Conservation (phyloP, 2,329 filamentous ascomycete genomes). For the Sporothrix variecibatus region DNA sequence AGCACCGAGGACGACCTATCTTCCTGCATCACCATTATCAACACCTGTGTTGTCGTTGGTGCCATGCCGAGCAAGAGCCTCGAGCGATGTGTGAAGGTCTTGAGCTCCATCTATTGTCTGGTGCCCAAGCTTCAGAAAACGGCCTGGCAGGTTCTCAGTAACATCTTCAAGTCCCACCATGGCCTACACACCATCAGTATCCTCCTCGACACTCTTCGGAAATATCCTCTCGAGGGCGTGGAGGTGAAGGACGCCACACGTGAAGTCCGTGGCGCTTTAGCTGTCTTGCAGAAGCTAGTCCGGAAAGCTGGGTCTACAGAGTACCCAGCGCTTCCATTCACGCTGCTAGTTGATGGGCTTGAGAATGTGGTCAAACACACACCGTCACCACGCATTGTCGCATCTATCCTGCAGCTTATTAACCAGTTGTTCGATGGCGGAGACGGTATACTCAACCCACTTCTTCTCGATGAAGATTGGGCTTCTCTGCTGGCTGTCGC, state of each 20-base stretch:
- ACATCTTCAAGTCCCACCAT: constrained; percentile 72
- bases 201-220: constrained; percentile 62
- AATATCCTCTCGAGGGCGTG: constrained; percentile 47
- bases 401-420: constrained; percentile 53
- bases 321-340: constrained; percentile 61
- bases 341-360: constrained; percentile 60
- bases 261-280: constrained; percentile 63
- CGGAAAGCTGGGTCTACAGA: constrained; percentile 60
- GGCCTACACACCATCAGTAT: constrained; percentile 68
- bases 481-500: constrained; percentile 61
- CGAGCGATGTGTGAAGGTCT: constrained; percentile 66
- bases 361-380: constrained; percentile 51
- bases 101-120: constrained; percentile 71
- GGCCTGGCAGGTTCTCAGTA: constrained; percentile 70
- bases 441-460: constrained; percentile 53
- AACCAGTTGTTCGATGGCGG: constrained; percentile 58
- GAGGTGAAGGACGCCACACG: constrained; percentile 55
- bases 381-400: constrained; percentile 48
- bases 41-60: constrained; percentile 71
- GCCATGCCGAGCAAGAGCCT: constrained; percentile 66
- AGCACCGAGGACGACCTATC: constrained; percentile 64
- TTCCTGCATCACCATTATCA: constrained; percentile 67
- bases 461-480: constrained; percentile 68
- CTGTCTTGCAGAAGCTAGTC: constrained; percentile 64
- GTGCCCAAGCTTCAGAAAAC: constrained; percentile 61